Evolutionary conservation across 1,139 yeast genomes (phyloP).

Genomic region (Pichia sp.): DNA sequence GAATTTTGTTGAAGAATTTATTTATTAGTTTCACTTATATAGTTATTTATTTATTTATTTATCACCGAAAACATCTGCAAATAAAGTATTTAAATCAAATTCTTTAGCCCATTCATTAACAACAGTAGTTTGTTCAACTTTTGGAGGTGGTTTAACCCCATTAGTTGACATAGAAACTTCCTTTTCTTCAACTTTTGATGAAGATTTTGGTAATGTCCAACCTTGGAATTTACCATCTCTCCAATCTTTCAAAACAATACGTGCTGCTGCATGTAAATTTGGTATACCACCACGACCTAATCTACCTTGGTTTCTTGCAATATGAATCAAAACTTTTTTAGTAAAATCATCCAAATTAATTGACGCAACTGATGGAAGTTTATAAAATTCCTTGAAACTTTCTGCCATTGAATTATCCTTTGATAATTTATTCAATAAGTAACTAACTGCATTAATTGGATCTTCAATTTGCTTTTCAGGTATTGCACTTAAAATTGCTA

Average conservation of each 20-base stretch:
- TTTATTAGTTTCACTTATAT: neutral
- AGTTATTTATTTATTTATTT: neutral
- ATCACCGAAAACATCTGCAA: constrained; percentile 33
- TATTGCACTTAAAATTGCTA: constrained; percentile 80
- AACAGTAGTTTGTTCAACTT: constrained; percentile 69
- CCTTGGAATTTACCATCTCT: constrained; percentile 92
- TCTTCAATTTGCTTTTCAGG: constrained; percentile 85
- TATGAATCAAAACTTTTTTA: constrained; percentile 82
- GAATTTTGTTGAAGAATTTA: neutral
- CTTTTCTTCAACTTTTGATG: constrained; percentile 31
- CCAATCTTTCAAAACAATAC: constrained; percentile 86
- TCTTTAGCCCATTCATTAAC: constrained; percentile 93
- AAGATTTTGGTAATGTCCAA: constrained; percentile 79
- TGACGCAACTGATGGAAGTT: constrained; percentile 75
- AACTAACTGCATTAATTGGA: constrained; percentile 75
- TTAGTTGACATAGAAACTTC: constrained; percentile 21
- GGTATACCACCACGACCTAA: constrained; percentile 92
- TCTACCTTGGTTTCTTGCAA: constrained; percentile 90
- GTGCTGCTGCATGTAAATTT: constrained; percentile 78
- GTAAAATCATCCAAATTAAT: constrained; percentile 55
- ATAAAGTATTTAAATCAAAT: constrained; percentile 82
- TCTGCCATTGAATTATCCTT: constrained; percentile 70
- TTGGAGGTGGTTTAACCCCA: constrained; percentile 30
- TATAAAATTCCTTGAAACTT: constrained; percentile 64
- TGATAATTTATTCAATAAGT: constrained; percentile 69